These are phyloP conservation scores for Dioszegia hungarica DNA, from an alignment of 768 basidiomycete genomes.

Conservation along the genomic window DNA sequence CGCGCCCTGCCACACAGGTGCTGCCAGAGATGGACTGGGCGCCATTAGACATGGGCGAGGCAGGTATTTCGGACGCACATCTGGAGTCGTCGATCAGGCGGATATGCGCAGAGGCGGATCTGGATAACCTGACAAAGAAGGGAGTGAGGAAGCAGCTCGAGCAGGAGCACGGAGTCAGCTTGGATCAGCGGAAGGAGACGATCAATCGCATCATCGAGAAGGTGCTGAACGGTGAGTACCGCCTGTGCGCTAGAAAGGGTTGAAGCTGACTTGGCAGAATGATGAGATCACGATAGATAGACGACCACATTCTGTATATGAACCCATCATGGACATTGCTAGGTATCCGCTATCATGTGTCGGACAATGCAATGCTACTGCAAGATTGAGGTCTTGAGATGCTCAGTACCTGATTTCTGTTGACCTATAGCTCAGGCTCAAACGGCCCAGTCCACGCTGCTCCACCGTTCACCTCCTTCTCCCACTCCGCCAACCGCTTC, in stretches of 20 bases:
- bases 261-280: not conserved
- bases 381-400: too few relatives aligned
- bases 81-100: conserved; percentile 57
- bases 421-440: not conserved
- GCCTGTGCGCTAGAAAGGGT: not conserved
- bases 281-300: not conserved
- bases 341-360: not conserved
- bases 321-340: not conserved
- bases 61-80: conserved; percentile 36
- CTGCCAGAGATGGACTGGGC: conserved; percentile 16
- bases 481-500: conserved; percentile 57
- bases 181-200: conserved; percentile 52
- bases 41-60: conserved; percentile 15
- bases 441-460: conserved; percentile 38
- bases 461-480: conserved; percentile 56
- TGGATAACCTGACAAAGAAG: conserved; percentile 88
- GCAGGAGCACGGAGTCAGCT: conserved; percentile 70
- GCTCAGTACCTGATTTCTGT: too few relatives aligned
- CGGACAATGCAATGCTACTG: not conserved
- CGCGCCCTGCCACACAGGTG: conserved; percentile 19
- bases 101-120: conserved; percentile 70
- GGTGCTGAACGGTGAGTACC: conserved; percentile 31
- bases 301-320: not conserved
- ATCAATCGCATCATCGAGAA: conserved; percentile 48
- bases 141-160: conserved; percentile 80